Evolutionary conservation across 2,329 filamentous ascomycete species (phyloP).

Genomic region (Xylogone sp.): DNA sequence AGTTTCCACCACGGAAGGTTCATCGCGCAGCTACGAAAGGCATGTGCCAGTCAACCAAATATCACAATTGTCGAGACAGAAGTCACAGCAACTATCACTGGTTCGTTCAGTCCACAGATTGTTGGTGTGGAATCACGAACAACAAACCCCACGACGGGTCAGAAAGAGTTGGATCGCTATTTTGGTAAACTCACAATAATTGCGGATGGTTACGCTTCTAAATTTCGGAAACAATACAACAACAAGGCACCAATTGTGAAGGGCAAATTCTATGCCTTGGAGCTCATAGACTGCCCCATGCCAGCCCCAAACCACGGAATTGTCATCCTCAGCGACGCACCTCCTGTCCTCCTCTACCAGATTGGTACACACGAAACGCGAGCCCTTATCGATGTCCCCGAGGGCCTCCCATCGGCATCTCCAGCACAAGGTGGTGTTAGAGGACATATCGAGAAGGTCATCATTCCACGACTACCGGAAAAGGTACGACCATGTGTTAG

Average conservation of each 20-base stretch:
- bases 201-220: slow-evolving; percentile 88
- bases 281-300: slow-evolving; percentile 82
- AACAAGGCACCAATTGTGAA: slow-evolving; percentile 63
- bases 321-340: slow-evolving; percentile 75
- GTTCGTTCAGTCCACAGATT: slow-evolving; percentile 65
- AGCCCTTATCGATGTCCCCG: slow-evolving; percentile 82
- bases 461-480: slow-evolving; percentile 73
- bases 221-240: slow-evolving; percentile 80
- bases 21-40: slow-evolving; percentile 74
- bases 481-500: slow-evolving; percentile 69
- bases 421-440: slow-evolving; percentile 77
- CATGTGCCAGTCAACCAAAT: slow-evolving; percentile 72
- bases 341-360: slow-evolving; percentile 89
- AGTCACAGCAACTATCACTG: slow-evolving; percentile 70
- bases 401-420: slow-evolving; percentile 69
- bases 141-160: slow-evolving; percentile 48
- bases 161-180: slow-evolving; percentile 68
- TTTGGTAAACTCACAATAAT: slow-evolving; percentile 87
- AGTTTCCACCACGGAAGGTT: slow-evolving; percentile 95
- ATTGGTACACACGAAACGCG: slow-evolving; percentile 94
- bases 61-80: slow-evolving; percentile 91
- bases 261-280: slow-evolving; percentile 90
- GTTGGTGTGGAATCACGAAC: slow-evolving; percentile 79
- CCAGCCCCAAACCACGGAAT: slow-evolving; percentile 76
- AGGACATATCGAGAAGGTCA: slow-evolving; percentile 73